Base-by-base conservation (phyloP, 805 yeast genomes). In the Saccharomycopsis capsularis region DNA sequence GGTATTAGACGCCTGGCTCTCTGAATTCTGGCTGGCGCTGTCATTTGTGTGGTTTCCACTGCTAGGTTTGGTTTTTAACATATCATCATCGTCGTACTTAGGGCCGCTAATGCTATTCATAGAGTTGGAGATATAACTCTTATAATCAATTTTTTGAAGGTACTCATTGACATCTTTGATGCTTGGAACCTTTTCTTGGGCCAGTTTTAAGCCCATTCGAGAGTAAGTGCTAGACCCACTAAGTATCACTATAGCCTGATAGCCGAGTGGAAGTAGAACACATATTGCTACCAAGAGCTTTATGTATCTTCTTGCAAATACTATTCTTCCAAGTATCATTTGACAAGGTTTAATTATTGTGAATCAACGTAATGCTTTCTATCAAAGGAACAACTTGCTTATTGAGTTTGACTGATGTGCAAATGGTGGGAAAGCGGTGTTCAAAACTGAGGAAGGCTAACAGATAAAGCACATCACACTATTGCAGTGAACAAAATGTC, bases 281-380 rank as follows among this genome's bases (percentile, higher is more conserved):
- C 19, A 15, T 6, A 40, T 9, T n/a, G 37, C 30, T 13, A 40
- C 22, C n/a, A 42, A 11, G 7, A 29, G n/a, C 50, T 46, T 46
- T 51, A 46, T 19, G 34, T 46, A 46, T 21, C 49, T 13, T 46
- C 49, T n/a, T 5, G 47, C 29, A 11, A 46, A 15, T 11, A 40
- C 24, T 18, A 46, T 15, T 44, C 48, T 24, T 4, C 44, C 44
- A 11, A 44, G 23, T 30, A 44, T 36, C n/a, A n/a, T n/a, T n/a
- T n/a, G n/a, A n/a, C n/a, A n/a, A n/a, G n/a, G n/a, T n/a, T n/a
- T n/a, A n/a, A n/a, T n/a, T n/a, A n/a, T n/a, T n/a, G n/a, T n/a
- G n/a, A n/a, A n/a, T n/a, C n/a, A n/a, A n/a, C n/a, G n/a, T n/a
- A n/a, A n/a, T n/a, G n/a, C n/a, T n/a, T n/a, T n/a, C n/a, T n/a